These are phyloP conservation scores for Protostelium mycophagum DNA, from an alignment of 78 protist species.

Conservation along the genomic window DNA sequence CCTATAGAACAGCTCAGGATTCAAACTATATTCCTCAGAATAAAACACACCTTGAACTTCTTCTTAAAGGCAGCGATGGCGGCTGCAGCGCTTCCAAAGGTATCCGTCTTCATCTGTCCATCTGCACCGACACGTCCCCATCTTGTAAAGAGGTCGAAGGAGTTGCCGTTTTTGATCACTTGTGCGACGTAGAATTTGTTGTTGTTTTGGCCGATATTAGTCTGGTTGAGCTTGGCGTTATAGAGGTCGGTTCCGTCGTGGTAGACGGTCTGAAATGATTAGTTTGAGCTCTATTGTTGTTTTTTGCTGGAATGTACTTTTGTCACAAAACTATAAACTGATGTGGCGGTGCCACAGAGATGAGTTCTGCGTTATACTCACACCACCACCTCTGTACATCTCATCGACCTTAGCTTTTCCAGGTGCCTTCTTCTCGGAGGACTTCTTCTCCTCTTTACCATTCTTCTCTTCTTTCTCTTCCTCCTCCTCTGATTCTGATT, in stretches of 20 bases:
- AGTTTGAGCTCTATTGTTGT: not conserved
- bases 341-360: not conserved
- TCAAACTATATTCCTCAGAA: too few relatives aligned
- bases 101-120: not conserved
- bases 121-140: conserved; percentile 60
- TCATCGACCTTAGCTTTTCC: not conserved
- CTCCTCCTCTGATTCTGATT: not conserved
- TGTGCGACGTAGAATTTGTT: conserved; percentile 83
- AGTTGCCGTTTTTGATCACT: conserved; percentile 48
- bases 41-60: not conserved
- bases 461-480: not conserved
- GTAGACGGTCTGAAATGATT: not conserved
- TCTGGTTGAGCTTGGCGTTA: conserved; percentile 6
- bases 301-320: not conserved
- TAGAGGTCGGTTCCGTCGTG: not conserved
- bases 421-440: not conserved
- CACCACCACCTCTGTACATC: not conserved
- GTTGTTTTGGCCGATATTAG: conserved; percentile 55
- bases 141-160: conserved; percentile 54
- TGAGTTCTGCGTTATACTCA: not conserved
- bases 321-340: not conserved
- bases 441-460: not conserved
- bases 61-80: not conserved
- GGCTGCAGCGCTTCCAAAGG: not conserved
- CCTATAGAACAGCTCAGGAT: conserved; percentile 8